These are phyloP conservation scores for Candida dendrica DNA, from an alignment of 805 yeast species.

Conservation along the genomic window DNA sequence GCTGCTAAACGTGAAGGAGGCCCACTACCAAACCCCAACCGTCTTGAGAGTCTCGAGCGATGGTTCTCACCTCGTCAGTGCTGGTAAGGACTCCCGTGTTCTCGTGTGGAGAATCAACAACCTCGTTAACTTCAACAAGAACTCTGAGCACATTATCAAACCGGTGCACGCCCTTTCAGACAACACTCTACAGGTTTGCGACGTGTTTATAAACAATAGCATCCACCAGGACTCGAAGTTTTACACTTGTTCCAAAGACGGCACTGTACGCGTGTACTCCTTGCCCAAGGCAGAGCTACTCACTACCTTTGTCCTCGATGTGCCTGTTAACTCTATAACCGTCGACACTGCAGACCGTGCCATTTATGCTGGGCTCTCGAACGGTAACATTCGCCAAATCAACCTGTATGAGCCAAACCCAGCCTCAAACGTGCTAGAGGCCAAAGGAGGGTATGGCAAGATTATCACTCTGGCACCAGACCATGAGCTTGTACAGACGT, in stretches of 20 bases:
- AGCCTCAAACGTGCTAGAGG: constrained; percentile 19
- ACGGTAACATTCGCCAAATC: constrained; percentile 55
- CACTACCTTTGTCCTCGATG: constrained; percentile 66
- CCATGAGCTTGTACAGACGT: constrained; percentile 38
- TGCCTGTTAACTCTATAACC: constrained; percentile 48
- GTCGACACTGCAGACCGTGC: constrained; percentile 77
- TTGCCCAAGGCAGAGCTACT: constrained; percentile 35
- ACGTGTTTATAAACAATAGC: constrained; percentile 41
- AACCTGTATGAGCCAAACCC: constrained; percentile 36
- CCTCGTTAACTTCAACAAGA: constrained; percentile 27
- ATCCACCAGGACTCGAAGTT: constrained; percentile 51
- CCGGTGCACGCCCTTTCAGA: constrained; percentile 57
- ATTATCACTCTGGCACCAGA: constrained; percentile 34
- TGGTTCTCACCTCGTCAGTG: constrained; percentile 60
- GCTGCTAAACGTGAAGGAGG: constrained; percentile 63
- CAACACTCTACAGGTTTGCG: constrained; percentile 42
- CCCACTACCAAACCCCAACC: constrained; percentile 76
- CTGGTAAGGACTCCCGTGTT: constrained; percentile 77
- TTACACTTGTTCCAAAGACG: constrained; percentile 65
- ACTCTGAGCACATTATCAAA: constrained; percentile 32
- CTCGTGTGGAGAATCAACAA: constrained; percentile 68
- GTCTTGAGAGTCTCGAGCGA: constrained; percentile 53
- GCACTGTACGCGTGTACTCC: constrained; percentile 68
- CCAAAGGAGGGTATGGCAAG: constrained; percentile 23
- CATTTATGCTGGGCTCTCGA: constrained; percentile 58